Evolutionary conservation across 73 alveolate genomes (phyloP).

Genomic region (Symbiodinium natans): DNA sequence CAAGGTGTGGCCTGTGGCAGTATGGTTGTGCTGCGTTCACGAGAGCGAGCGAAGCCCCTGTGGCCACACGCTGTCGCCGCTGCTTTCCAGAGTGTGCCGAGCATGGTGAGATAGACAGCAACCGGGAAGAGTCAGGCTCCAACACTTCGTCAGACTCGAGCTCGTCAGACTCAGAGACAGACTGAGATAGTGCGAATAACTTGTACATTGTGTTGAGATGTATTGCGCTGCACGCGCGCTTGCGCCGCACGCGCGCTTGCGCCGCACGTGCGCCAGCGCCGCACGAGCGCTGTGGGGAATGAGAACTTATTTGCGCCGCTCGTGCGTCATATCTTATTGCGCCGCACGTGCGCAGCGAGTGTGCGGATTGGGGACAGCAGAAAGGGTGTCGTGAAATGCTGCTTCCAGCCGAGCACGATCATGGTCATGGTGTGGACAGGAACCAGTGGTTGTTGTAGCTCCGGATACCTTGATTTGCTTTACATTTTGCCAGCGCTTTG

Average conservation of each 20-base stretch:
- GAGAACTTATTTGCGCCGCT: background rate
- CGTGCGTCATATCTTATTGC: too few relatives aligned
- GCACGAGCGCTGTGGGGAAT: background rate
- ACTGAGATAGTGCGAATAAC: too few relatives aligned
- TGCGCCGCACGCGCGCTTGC: background rate
- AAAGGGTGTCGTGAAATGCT: background rate
- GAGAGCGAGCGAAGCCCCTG: background rate
- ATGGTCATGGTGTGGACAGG: too few relatives aligned
- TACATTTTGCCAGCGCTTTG: background rate
- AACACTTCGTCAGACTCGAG: background rate
- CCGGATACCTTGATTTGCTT: too few relatives aligned
- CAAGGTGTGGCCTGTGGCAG: background rate
- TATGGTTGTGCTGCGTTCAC: background rate
- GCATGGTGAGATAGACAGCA: too few relatives aligned
- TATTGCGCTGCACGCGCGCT: background rate
- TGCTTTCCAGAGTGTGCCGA: too few relatives aligned
- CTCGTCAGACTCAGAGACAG: background rate
- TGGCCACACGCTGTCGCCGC: too few relatives aligned
- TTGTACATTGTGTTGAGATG: too few relatives aligned
- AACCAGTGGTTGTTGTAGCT: too few relatives aligned
- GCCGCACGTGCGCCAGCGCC: background rate
- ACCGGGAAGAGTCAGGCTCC: too few relatives aligned
- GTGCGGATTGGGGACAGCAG: background rate
- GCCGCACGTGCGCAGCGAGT: too few relatives aligned
- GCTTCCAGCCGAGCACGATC: background rate